Evolutionary conservation across 1,284 basidiomycete genomes (phyloP).

Genomic region (Wolfiporia cocos): DNA sequence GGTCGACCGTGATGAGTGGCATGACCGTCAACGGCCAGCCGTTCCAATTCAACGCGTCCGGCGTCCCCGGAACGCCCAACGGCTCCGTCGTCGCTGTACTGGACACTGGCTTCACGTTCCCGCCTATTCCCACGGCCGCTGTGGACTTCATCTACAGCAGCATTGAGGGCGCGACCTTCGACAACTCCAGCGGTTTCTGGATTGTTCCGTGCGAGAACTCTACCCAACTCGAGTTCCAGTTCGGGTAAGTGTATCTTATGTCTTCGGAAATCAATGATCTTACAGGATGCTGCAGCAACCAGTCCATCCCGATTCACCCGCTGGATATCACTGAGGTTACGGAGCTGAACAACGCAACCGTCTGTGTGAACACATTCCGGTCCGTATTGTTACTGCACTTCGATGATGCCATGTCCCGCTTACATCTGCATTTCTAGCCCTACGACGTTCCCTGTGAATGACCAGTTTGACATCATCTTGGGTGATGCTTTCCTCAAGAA

Average conservation of each 20-base stretch:
- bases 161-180: constrained; percentile 21
- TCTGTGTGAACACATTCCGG: constrained; percentile 20
- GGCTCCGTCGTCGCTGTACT: constrained; percentile 25
- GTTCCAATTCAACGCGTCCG: constrained; percentile 23
- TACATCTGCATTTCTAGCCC: constrained; percentile 6
- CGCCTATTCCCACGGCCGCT: constrained; percentile 20
- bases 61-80: constrained; percentile 17
- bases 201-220: constrained; percentile 21
- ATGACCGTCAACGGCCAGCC: constrained; percentile 23
- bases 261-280: too few species aligned
- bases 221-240: constrained; percentile 19
- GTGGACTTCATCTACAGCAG: constrained; percentile 25
- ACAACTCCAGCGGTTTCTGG: constrained; percentile 15
- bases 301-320: constrained; percentile 19
- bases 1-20: constrained; percentile 24
- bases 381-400: constrained; percentile 4
- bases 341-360: constrained; percentile 12
- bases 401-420: too few species aligned
- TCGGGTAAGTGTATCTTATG: constrained; percentile 18
- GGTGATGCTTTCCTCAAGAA: constrained; percentile 36
- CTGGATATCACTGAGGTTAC: constrained; percentile 20
- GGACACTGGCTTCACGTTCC: constrained; percentile 27
- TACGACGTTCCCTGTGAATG: constrained; percentile 14
- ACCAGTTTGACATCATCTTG: constrained; percentile 29
- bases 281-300: too few species aligned